Evolutionary conservation across 2,329 filamentous ascomycete species (phyloP).

Genomic region (Verticillium nubilum): DNA sequence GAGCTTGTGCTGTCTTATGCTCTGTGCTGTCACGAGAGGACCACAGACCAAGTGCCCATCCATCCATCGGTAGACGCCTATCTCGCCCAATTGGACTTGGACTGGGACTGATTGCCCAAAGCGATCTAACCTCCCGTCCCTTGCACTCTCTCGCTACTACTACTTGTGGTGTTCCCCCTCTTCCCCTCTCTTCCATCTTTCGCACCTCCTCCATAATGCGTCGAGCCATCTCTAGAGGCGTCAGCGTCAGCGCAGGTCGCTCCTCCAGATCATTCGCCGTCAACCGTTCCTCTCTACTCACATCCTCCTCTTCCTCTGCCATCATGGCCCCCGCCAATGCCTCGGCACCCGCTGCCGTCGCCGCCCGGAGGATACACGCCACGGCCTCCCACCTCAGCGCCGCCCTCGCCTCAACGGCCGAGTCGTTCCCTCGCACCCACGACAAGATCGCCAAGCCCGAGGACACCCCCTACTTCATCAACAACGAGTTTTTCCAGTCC

Average conservation of each 20-base stretch:
- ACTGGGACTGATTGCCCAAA: not conserved
- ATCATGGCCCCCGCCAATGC: constrained; percentile 12
- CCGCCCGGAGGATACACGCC: constrained; percentile 50
- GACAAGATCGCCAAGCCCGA: constrained; percentile 61
- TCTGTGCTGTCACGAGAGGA: not conserved
- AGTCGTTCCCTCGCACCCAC: constrained; percentile 65
- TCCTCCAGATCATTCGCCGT: constrained; percentile 19
- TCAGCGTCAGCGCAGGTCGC: constrained; percentile 27
- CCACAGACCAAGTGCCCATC: not conserved
- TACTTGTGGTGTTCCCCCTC: not conserved
- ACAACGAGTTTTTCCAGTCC: constrained; percentile 68
- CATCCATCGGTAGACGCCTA: not conserved
- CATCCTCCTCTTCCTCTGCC: constrained; percentile 16
- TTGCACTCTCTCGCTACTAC: not conserved
- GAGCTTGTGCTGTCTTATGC: not conserved
- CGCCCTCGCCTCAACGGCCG: constrained; percentile 48
- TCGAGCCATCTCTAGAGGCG: constrained; percentile 36
- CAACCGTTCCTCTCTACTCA: constrained; percentile 16
- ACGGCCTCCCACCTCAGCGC: constrained; percentile 50
- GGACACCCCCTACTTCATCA: constrained; percentile 75
- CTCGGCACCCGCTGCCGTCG: constrained; percentile 24
- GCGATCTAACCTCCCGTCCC: not conserved
- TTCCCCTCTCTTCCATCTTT: not conserved
- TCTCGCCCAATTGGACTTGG: not conserved
- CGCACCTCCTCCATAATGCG: constrained; percentile 31